These are phyloP conservation scores for Dryadomyces quercivorus DNA, from an alignment of 2,329 filamentous ascomycete genomes.

Conservation along the genomic window DNA sequence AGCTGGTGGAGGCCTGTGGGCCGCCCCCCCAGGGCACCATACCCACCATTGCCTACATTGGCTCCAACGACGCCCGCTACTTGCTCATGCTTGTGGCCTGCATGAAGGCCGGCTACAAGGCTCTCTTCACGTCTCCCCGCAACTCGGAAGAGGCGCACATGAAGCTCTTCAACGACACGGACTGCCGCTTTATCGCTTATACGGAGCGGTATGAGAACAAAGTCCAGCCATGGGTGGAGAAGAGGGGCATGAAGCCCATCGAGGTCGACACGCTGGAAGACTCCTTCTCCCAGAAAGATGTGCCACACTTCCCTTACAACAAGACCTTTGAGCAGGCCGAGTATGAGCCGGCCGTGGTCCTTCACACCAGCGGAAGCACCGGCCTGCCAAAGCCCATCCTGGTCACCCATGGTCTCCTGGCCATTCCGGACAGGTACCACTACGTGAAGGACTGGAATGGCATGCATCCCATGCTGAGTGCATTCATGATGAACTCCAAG, in stretches of 20 bases:
- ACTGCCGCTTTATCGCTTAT: slow-evolving; percentile 26
- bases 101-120: slow-evolving; percentile 22
- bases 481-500: background rate
- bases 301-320: background rate
- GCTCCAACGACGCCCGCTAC: slow-evolving; percentile 22
- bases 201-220: slow-evolving; percentile 15
- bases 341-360: slow-evolving; percentile 27
- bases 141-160: slow-evolving; percentile 32
- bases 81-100: slow-evolving; percentile 14
- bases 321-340: slow-evolving; percentile 25
- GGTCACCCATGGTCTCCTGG: slow-evolving; percentile 24
- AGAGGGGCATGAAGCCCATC: slow-evolving; percentile 21
- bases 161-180: slow-evolving; percentile 29
- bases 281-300: background rate
- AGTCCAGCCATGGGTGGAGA: slow-evolving; percentile 7
- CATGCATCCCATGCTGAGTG: background rate
- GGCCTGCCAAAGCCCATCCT: slow-evolving; percentile 34
- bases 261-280: background rate
- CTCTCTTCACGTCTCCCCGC: slow-evolving; percentile 23
- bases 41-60: slow-evolving; percentile 32
- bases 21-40: slow-evolving; percentile 8
- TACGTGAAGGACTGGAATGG: background rate
- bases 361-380: slow-evolving; percentile 35
- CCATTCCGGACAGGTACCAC: slow-evolving; percentile 18
- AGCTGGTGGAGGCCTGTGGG: background rate